Base-by-base conservation (phyloP, 768 basidiomycete genomes). In the Agrocybe pediades region DNA sequence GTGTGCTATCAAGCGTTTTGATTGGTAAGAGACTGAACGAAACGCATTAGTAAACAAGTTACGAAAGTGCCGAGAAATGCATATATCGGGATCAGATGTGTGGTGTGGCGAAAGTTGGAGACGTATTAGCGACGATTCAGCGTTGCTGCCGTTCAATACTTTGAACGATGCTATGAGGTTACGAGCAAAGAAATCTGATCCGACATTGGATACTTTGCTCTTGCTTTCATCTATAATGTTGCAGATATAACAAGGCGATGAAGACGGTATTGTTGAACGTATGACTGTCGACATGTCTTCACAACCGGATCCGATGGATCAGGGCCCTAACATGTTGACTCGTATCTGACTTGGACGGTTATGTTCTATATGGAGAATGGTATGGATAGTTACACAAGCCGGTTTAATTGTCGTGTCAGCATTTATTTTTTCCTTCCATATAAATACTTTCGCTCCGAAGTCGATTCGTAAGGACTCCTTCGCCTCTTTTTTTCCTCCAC, bases 361-460 rank as follows among this genome's bases (percentile, higher is more conserved):
- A 23, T 44, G 20, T 44, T 44, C 33, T 13, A 36, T 30, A 36
- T 36, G 33, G 33, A 36, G 33, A 36, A 36, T 3, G 15, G 7
- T 20, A 44, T 25, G 25, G 17, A 8, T 51, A 33, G 50, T 29
- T 51, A 51, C 29, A 42, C 42, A 42, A 42, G 13, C 33, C 33
- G 33, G 33, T 36, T 36, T 36, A 44, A 42, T 51, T 50, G n/a
- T n/a, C 13, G 5, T 30, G 9, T 9, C 42, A 29, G 27, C 20
- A 21, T 23, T 51, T 29, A 44, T 45, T 42, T 42, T 41, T 41
- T 51, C 19, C 42, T 9, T 51, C 16, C 16, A 40, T 21, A 46
- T 43, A 33, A 41, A 54, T 54, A 54, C 49, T 48, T 41, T 41
- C 19, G 24, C 36, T 49, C 20, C 17, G 19, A 23, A 42, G 29